Conservation (phyloP, 1,284 basidiomycete genomes). For the Moesziomyces sp. region DNA sequence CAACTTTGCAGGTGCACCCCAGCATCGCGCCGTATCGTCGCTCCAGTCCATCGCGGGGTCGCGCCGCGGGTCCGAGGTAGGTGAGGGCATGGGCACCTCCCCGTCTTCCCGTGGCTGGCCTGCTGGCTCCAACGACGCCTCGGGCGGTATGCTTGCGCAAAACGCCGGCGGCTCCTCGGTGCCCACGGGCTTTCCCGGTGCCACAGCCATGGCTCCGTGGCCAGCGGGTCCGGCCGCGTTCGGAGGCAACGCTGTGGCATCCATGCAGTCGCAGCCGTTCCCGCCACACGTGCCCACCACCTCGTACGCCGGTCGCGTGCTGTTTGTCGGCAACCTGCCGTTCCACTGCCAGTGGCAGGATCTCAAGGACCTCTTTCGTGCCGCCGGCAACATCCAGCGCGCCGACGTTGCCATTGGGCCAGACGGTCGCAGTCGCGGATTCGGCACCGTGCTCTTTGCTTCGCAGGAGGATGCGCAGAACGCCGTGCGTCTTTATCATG, state of each 20-base stretch:
- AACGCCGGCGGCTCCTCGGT: conserved; percentile 41
- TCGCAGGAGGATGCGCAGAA: conserved; percentile 89
- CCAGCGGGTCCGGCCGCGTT: conserved; percentile 33
- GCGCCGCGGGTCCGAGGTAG: conserved; percentile 33
- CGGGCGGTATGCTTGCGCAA: conserved; percentile 12
- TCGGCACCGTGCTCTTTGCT: conserved; percentile 90
- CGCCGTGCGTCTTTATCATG: conserved; percentile 74
- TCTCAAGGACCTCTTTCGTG: conserved; percentile 64
- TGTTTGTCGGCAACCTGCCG: conserved; percentile 66
- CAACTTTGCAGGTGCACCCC: conserved; percentile 7
- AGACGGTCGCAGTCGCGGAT: conserved; percentile 90
- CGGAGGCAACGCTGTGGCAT: conserved; percentile 12
- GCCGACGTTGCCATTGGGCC: conserved; percentile 92
- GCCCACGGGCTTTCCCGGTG: conserved; percentile 48
- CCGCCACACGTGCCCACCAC: conserved; percentile 42
- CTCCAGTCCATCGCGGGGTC: conserved; percentile 28
- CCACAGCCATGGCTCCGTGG: conserved; percentile 47
- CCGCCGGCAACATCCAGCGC: conserved; percentile 79
- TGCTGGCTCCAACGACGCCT: conserved; percentile 9
- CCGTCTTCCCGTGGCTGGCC: conserved; percentile 11
- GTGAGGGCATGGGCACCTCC: conserved; percentile 10
- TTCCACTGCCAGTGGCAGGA: conserved; percentile 68
- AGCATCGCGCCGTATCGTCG: conserved; percentile 31
- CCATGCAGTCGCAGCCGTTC: conserved; percentile 47
- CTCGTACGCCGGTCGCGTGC: conserved; percentile 63